Conservation (phyloP, 202 grass and related monocot species). For the Sporobolus alterniflorus region DNA sequence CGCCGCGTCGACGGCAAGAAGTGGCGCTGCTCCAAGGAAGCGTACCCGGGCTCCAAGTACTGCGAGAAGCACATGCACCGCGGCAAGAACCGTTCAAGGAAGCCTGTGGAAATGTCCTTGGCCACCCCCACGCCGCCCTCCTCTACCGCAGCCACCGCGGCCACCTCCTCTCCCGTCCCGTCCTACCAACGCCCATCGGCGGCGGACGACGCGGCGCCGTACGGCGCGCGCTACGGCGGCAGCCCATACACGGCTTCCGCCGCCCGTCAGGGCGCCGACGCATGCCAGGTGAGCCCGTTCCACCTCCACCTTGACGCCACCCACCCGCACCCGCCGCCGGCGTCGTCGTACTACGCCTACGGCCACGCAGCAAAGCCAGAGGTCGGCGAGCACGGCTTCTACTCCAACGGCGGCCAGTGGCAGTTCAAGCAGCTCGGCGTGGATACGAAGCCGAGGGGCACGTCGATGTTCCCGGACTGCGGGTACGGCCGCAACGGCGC, state of each 20-base stretch:
- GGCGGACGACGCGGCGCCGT: conserved; percentile 17
- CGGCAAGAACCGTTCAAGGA: conserved; percentile 99
- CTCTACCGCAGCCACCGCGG: conserved; percentile 11
- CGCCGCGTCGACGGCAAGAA: conserved; percentile 14
- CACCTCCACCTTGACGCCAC: conserved; percentile 60
- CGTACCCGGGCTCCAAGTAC: conserved; percentile 93
- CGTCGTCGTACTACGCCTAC: conserved; percentile 62
- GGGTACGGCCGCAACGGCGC: not conserved
- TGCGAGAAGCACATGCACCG: conserved; percentile 99
- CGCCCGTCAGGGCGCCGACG: not conserved
- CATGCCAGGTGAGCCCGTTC: conserved; percentile 61
- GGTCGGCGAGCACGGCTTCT: conserved; percentile 72
- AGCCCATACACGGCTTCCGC: conserved; percentile 14
- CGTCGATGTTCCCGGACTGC: conserved; percentile 16
- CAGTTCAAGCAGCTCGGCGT: conserved; percentile 82
- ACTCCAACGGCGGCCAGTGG: conserved; percentile 73
- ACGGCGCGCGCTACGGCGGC: conserved; percentile 35
- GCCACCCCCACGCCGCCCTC: conserved; percentile 52
- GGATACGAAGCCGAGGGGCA: conserved; percentile 23
- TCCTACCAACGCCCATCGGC: conserved; percentile 9
- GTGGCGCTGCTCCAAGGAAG: conserved; percentile 96
- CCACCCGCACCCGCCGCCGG: conserved; percentile 53
- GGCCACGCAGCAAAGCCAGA: conserved; percentile 47
- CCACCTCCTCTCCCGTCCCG: not conserved
- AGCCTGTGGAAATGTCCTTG: conserved; percentile 99